phyloP scores from a whole-genome alignment of 129 eudicot genomes.

The Heracleum sosnowskyi region DNA sequence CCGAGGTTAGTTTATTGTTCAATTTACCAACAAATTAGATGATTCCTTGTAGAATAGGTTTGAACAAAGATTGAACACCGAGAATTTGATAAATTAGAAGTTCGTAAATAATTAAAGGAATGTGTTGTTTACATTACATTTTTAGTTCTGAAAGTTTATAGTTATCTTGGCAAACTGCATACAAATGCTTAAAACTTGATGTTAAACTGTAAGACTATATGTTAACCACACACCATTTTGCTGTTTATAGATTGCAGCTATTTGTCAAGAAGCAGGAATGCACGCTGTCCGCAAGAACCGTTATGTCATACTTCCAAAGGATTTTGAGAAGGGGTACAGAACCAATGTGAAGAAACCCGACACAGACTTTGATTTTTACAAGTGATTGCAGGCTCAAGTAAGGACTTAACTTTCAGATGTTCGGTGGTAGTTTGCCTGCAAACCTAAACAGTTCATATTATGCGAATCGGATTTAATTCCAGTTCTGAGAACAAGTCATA shows the following conservation, averaged over 20 bases:
- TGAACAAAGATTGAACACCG: not conserved
- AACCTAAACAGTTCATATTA: not conserved
- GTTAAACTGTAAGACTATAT: not conserved
- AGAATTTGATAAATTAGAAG: no score
- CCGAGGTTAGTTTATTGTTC: slow-evolving; percentile 51
- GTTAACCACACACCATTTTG: not conserved
- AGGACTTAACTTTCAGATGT: not conserved
- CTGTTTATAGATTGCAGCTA: slow-evolving; percentile 57
- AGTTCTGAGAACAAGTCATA: no score
- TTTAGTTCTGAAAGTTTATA: not conserved
- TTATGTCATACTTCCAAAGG: slow-evolving; percentile 72
- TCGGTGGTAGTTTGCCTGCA: not conserved
- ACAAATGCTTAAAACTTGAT: not conserved
- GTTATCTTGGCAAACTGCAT: not conserved
- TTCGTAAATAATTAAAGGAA: not conserved
- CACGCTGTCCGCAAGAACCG: slow-evolving; percentile 85
- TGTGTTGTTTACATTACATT: not conserved
- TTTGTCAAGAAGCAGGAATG: slow-evolving; percentile 95
- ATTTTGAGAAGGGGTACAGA: slow-evolving; percentile 79
- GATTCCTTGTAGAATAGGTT: not conserved
- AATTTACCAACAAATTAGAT: not conserved
- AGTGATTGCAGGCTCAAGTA: slow-evolving; percentile 18
- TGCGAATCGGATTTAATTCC: not conserved
- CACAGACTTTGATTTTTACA: slow-evolving; percentile 79
- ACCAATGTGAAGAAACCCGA: slow-evolving; percentile 74